Evolutionary conservation across 2,329 filamentous ascomycete species (phyloP).

Genomic region (Canariomyces notabilis): DNA sequence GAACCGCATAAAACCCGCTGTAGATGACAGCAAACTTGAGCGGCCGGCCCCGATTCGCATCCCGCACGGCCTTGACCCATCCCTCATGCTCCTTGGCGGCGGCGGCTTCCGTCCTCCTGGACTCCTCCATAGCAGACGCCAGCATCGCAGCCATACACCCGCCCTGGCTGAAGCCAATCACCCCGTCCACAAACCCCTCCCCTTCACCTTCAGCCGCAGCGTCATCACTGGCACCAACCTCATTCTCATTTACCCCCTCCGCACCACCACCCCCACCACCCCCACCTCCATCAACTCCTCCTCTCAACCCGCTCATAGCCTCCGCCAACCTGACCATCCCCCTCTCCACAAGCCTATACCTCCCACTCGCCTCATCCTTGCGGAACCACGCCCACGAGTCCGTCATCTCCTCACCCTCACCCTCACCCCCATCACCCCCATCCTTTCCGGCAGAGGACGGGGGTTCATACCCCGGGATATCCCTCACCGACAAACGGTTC

Average conservation of each 20-base stretch:
- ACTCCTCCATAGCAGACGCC: conserved; percentile 62
- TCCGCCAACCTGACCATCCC: conserved; percentile 61
- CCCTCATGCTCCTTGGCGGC: conserved; percentile 19
- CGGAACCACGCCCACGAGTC: conserved; percentile 83
- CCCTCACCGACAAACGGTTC: conserved; percentile 53
- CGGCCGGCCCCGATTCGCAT: conserved; percentile 42
- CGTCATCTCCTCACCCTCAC: conserved; percentile 38
- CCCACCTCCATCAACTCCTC: not conserved
- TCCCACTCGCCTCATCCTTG: conserved; percentile 57
- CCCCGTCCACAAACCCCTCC: conserved; percentile 50
- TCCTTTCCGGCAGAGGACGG: conserved; percentile 17
- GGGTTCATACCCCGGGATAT: conserved; percentile 64
- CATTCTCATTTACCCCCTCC: not conserved
- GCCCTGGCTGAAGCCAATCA: conserved; percentile 80
- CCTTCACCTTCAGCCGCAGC: not conserved
- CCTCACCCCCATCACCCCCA: conserved; percentile 31
- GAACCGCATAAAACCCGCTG: conserved; percentile 67
- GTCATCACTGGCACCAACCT: not conserved
- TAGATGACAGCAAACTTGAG: conserved; percentile 72
- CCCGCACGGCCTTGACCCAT: conserved; percentile 44
- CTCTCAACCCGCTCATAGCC: conserved; percentile 54
- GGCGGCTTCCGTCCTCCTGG: conserved; percentile 16
- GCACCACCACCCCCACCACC: not conserved
- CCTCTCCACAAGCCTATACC: conserved; percentile 65
- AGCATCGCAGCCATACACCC: conserved; percentile 68